These are phyloP conservation scores for Colletotrichum siamense DNA, from an alignment of 2,329 filamentous ascomycete genomes.

Conservation along the genomic window DNA sequence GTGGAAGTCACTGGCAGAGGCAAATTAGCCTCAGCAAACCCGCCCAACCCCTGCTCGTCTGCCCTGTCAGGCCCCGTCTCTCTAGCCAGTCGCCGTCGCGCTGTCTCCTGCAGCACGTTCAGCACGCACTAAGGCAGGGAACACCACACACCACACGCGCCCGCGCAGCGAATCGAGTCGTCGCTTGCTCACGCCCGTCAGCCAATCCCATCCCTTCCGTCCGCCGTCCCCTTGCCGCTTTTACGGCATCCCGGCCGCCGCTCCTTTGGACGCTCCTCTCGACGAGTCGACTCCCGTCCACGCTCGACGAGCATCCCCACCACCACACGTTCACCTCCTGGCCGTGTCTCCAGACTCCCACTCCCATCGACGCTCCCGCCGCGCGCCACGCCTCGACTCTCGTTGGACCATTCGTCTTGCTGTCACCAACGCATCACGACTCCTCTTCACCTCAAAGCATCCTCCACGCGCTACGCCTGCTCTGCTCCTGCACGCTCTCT, in stretches of 20 bases:
- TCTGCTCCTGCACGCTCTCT: neutral
- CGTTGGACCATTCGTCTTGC: slow-evolving; percentile 15
- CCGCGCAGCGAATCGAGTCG: slow-evolving; percentile 29
- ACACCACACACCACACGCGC: slow-evolving; percentile 34
- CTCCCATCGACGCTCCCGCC: slow-evolving; percentile 14
- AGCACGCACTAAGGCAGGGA: slow-evolving; percentile 31
- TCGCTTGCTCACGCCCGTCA: slow-evolving; percentile 28
- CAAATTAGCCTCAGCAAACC: slow-evolving; percentile 14
- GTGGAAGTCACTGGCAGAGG: neutral
- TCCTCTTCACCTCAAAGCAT: slow-evolving; percentile 20
- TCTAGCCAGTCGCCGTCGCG: slow-evolving; percentile 13
- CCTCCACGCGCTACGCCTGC: slow-evolving; percentile 20
- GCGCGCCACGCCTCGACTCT: slow-evolving; percentile 20
- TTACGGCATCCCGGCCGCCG: neutral
- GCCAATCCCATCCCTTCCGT: slow-evolving; percentile 10
- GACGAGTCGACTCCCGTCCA: slow-evolving; percentile 1
- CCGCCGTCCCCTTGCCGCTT: slow-evolving; percentile 27
- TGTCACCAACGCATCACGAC: slow-evolving; percentile 18
- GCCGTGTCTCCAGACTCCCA: slow-evolving; percentile 6
- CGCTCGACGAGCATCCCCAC: slow-evolving; percentile 4
- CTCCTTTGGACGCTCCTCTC: neutral
- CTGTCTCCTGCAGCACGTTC: slow-evolving; percentile 29
- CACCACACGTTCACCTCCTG: slow-evolving; percentile 4
- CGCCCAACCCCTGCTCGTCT: neutral
- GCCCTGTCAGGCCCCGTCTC: slow-evolving; percentile 12